Evolutionary conservation across 768 basidiomycete species (phyloP).

Genomic region (Trichaptum fuscoviolaceum): DNA sequence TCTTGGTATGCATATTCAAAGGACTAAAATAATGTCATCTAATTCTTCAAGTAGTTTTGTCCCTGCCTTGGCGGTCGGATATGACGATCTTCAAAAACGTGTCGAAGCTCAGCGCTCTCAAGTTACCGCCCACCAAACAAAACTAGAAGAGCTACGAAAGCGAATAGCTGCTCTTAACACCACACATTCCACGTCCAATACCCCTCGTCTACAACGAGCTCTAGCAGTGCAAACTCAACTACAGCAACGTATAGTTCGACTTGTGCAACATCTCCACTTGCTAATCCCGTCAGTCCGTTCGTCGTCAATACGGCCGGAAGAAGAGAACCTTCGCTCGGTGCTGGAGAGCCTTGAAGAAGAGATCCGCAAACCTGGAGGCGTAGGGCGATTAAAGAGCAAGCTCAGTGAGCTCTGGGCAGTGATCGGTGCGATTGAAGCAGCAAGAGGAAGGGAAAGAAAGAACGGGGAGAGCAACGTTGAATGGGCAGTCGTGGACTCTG

Average conservation of each 20-base stretch:
- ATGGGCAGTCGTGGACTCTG: conserved; percentile 86
- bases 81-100: conserved; percentile 74
- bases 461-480: conserved; percentile 39
- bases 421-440: conserved; percentile 63
- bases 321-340: conserved; percentile 65
- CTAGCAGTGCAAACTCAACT: conserved; percentile 62
- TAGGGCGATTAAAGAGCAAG: conserved; percentile 56
- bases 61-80: conserved; percentile 74
- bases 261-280: conserved; percentile 74
- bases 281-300: conserved; percentile 73
- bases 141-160: conserved; percentile 64
- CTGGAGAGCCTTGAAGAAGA: conserved; percentile 77
- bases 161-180: conserved; percentile 57
- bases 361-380: conserved; percentile 44
- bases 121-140: conserved; percentile 61
- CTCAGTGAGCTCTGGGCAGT: conserved; percentile 84
- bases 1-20: conserved; percentile 43
- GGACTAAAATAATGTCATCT: neutral
- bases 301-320: conserved; percentile 71
- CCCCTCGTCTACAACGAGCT: conserved; percentile 61
- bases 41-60: conserved; percentile 48
- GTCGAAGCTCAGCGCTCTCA: conserved; percentile 71
- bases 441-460: conserved; percentile 46
- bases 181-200: conserved; percentile 60
- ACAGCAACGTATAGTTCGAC: conserved; percentile 58